These are phyloP conservation scores for Trypethelium eluteriae DNA, from an alignment of 495 filamentous ascomycete genomes.

Conservation along the genomic window DNA sequence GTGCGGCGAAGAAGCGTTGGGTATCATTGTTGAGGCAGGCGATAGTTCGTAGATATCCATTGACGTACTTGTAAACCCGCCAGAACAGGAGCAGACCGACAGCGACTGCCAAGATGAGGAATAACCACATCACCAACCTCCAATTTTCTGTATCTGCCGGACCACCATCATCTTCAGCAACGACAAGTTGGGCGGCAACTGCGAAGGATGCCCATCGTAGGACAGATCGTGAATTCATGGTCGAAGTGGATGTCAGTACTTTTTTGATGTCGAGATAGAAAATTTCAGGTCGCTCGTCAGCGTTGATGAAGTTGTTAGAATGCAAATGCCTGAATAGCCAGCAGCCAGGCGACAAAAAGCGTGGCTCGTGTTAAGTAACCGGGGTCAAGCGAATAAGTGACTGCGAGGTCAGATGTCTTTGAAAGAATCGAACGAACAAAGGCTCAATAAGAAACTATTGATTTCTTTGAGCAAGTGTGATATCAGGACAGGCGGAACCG, in stretches of 20 bases:
- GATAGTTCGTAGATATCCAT: constrained; percentile 27
- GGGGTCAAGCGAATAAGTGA: not conserved
- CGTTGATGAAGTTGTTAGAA: not conserved
- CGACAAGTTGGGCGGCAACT: not conserved
- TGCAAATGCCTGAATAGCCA: constrained; percentile 2
- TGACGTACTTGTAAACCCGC: constrained; percentile 4
- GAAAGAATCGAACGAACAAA: not conserved
- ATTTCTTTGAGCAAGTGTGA: not conserved
- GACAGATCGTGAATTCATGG: not conserved
- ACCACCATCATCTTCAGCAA: not conserved
- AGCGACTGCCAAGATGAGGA: not conserved
- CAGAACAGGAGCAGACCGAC: not conserved
- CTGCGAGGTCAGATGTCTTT: not conserved
- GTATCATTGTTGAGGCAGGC: constrained; percentile 32
- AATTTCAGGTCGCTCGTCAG: not conserved
- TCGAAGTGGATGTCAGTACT: not conserved
- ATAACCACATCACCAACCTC: not conserved
- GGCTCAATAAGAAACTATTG: not conserved
- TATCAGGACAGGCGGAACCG: not conserved
- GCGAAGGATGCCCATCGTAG: constrained; percentile 1
- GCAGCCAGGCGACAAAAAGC: not conserved
- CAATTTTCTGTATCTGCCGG: not conserved
- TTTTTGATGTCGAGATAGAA: not conserved
- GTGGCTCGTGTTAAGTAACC: not conserved
- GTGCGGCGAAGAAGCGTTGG: constrained; percentile 39